These are phyloP conservation scores for Candida sanyaensis DNA, from an alignment of 1,139 yeast genomes.

Conservation along the genomic window DNA sequence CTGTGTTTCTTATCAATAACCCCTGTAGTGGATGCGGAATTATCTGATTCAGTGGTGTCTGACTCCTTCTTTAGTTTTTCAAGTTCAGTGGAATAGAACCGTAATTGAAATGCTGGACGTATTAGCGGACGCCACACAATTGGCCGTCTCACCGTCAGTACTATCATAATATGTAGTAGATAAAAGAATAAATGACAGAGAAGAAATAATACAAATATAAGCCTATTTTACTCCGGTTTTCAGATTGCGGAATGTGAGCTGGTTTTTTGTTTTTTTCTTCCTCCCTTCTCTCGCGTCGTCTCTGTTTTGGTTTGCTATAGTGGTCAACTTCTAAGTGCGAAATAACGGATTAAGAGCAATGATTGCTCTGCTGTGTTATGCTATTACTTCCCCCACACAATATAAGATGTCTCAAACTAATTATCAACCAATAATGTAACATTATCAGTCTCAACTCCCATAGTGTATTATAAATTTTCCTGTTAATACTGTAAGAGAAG, in stretches of 20 bases:
- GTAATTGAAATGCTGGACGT: constrained; percentile 1
- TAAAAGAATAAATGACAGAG: not conserved
- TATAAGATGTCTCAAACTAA: constrained; percentile 29
- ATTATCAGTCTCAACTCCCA: constrained; percentile 18
- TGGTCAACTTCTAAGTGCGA: too few species aligned
- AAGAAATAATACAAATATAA: not conserved
- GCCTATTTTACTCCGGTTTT: too few species aligned
- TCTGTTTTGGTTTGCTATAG: not conserved
- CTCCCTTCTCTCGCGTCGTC: too few species aligned
- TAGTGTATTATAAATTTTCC: constrained; percentile 15
- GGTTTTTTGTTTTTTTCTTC: too few species aligned
- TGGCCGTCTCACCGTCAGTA: not conserved
- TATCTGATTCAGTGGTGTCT: constrained; percentile 32
- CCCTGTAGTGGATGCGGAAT: constrained; percentile 44
- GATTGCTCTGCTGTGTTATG: too few species aligned
- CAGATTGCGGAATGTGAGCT: too few species aligned
- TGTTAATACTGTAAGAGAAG: constrained; percentile 13
- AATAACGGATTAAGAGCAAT: too few species aligned
- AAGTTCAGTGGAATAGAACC: constrained; percentile 29
- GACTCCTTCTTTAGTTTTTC: constrained; percentile 35
- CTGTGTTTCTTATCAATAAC: constrained; percentile 36
- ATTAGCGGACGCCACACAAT: not conserved
- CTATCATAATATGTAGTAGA: not conserved
- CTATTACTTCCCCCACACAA: too few species aligned
- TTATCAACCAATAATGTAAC: constrained; percentile 19